A percentile compares a stretch with the other conserved stretches of the same genome.
Evolutionary conservation across 129 eudicot species (phyloP).

Genomic region (Scalesia atractyloides): DNA sequence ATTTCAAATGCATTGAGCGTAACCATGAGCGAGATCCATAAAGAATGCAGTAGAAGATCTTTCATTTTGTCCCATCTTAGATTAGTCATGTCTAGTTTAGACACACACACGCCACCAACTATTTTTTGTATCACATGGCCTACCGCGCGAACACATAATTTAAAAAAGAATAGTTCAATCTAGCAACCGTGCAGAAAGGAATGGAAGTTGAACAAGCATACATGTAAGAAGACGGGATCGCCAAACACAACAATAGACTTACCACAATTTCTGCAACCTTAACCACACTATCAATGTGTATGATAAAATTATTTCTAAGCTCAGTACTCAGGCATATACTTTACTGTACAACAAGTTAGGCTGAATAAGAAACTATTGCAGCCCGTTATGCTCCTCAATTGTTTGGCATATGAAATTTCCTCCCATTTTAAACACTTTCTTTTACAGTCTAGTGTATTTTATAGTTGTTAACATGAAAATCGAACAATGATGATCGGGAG

Average conservation of each 20-base stretch:
- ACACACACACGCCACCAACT: not conserved
- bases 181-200: not conserved
- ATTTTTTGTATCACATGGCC: not conserved
- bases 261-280: not conserved
- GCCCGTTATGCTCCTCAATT: not conserved
- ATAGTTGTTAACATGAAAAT: not conserved
- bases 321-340: not conserved
- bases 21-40: not conserved
- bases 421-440: constrained; percentile 20
- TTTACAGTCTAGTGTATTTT: not conserved
- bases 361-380: not conserved
- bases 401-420: constrained; percentile 11
- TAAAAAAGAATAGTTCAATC: not conserved
- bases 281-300: constrained; percentile 10
- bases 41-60: constrained; percentile 7
- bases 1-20: no score
- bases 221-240: not conserved
- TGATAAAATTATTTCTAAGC: not conserved
- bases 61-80: constrained; percentile 12
- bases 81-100: constrained; percentile 15
- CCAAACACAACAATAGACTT: not conserved
- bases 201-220: rapidly evolving
- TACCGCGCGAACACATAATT: not conserved
- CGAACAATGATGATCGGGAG: not conserved
- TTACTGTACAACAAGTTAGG: constrained; percentile 9